Evolutionary conservation across 2,329 filamentous ascomycete species (phyloP).

Genomic region (Sphaerulina vaccinii): DNA sequence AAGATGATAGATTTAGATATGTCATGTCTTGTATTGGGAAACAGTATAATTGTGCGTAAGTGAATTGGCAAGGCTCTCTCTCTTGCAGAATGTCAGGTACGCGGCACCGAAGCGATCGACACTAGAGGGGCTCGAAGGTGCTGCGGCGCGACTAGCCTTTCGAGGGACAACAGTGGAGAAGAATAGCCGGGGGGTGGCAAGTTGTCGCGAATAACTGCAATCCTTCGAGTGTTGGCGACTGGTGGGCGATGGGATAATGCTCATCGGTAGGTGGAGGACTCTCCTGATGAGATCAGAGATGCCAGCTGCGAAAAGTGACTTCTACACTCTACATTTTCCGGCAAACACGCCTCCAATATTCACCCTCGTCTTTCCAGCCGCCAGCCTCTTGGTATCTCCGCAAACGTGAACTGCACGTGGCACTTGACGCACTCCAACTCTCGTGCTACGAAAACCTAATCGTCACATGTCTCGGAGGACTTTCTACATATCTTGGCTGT

Average conservation of each 20-base stretch:
- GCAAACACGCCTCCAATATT: too few species aligned
- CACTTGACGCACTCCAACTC: background rate
- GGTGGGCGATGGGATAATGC: background rate
- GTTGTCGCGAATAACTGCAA: background rate
- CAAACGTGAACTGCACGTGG: background rate
- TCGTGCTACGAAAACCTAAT: background rate
- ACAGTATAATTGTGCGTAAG: background rate
- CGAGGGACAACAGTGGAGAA: conserved; percentile 1
- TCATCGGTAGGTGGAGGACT: too few species aligned
- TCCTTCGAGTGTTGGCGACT: conserved; percentile 4
- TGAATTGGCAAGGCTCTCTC: background rate
- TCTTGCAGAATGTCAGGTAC: background rate
- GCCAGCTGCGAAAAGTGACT: too few species aligned
- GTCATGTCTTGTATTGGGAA: background rate
- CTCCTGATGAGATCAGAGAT: too few species aligned
- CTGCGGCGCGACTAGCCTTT: background rate
- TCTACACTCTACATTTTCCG: too few species aligned
- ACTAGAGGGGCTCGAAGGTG: background rate
- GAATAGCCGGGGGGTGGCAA: background rate
- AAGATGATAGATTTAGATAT: background rate
- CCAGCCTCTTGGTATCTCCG: background rate
- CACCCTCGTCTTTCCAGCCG: background rate
- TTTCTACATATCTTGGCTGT: background rate
- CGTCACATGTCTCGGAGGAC: background rate
- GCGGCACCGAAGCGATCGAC: conserved; percentile 8